phyloP scores from a whole-genome alignment of 2,329 filamentous ascomycete species.

The Neopestalotiopsis sp. region DNA sequence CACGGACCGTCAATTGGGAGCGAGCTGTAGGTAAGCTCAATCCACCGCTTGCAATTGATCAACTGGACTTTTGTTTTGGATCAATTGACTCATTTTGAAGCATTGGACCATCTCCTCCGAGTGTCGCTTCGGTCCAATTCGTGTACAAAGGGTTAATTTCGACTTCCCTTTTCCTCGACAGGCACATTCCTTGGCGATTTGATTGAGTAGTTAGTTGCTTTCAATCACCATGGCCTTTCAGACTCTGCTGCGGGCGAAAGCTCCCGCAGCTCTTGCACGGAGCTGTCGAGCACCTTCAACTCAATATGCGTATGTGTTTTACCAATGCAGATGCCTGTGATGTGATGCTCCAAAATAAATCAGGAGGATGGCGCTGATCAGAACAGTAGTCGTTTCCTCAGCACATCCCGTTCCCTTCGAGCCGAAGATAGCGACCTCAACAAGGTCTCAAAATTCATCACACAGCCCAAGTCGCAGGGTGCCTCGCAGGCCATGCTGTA shows the following conservation, averaged over 20 bases:
- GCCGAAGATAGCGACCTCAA: constrained; percentile 69
- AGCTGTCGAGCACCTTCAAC: constrained; percentile 29
- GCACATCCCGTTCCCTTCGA: constrained; percentile 53
- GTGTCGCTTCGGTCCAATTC: not conserved
- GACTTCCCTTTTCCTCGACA: not conserved
- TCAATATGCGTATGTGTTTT: constrained; percentile 34
- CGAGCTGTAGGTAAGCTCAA: not conserved
- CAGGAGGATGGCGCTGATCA: not conserved
- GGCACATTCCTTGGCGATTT: not conserved
- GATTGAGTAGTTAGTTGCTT: constrained; percentile 13
- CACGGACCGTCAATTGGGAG: not conserved
- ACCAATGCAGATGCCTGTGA: not conserved
- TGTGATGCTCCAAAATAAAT: not conserved
- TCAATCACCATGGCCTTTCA: constrained; percentile 33
- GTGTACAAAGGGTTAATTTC: constrained; percentile 11
- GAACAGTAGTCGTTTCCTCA: constrained; percentile 55
- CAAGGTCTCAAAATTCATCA: constrained; percentile 83
- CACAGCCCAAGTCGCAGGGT: constrained; percentile 96
- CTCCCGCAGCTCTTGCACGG: constrained; percentile 35
- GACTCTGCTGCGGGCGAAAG: constrained; percentile 36
- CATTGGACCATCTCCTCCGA: not conserved
- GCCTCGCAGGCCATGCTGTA: constrained; percentile 99
- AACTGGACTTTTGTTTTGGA: not conserved
- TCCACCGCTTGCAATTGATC: not conserved
- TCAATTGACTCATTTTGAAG: constrained; percentile 9